phyloP scores from a whole-genome alignment of 768 basidiomycete species.

The Dentipellis sp. region DNA sequence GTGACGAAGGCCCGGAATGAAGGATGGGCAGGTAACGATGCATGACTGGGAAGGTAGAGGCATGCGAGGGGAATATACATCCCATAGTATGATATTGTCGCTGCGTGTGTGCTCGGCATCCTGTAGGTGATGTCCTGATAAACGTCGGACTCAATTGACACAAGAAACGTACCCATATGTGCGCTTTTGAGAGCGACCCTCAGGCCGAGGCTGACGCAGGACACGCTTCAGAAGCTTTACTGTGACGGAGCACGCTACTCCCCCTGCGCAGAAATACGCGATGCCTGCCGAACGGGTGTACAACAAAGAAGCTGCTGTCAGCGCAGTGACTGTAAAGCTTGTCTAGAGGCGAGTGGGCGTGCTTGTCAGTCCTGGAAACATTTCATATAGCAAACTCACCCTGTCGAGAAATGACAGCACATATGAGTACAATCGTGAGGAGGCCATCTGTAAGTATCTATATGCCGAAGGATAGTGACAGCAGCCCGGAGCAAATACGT shows the following conservation, averaged over 20 bases:
- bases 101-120: slow-evolving; percentile 82
- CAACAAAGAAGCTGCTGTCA: slow-evolving; percentile 41
- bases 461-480: too few species aligned
- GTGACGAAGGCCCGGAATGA: slow-evolving; percentile 34
- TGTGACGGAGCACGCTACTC: slow-evolving; percentile 41
- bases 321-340: slow-evolving; percentile 41
- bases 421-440: not conserved
- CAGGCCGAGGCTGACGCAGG: slow-evolving; percentile 59
- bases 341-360: slow-evolving; percentile 31
- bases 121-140: slow-evolving; percentile 25
- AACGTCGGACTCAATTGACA: not conserved
- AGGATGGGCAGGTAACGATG: slow-evolving; percentile 33
- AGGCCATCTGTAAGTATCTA: too few species aligned
- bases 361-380: slow-evolving; percentile 1
- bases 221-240: slow-evolving; percentile 54
- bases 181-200: slow-evolving; percentile 32
- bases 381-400: not conserved
- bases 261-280: slow-evolving; percentile 50
- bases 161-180: slow-evolving; percentile 53
- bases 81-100: slow-evolving; percentile 55
- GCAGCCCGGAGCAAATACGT: too few species aligned
- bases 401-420: slow-evolving; percentile 8
- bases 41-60: slow-evolving; percentile 48
- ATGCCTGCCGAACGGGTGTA: slow-evolving; percentile 58
- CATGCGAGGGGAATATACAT: slow-evolving; percentile 52